These are phyloP conservation scores for Alternaria sp. DNA, from an alignment of 2,329 filamentous ascomycete genomes.

Conservation along the genomic window DNA sequence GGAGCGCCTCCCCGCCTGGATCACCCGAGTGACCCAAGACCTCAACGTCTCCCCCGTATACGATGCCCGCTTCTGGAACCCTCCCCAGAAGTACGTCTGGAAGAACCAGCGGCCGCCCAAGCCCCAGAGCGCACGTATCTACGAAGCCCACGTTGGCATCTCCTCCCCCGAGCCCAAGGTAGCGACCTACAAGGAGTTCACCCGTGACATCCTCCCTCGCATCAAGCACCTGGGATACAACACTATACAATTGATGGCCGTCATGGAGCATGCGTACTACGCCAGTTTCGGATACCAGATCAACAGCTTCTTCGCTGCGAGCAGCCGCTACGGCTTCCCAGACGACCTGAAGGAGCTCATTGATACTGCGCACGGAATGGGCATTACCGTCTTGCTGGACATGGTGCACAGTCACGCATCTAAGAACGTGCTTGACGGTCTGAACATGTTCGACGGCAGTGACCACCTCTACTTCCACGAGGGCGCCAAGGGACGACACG, in stretches of 20 bases:
- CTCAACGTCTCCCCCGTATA: constrained; percentile 88
- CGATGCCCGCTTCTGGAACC: constrained; percentile 97
- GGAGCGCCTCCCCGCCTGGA: constrained; percentile 94
- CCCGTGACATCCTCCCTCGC: constrained; percentile 84
- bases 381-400: constrained; percentile 88
- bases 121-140: constrained; percentile 86
- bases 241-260: constrained; percentile 95
- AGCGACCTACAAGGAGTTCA: constrained; percentile 97
- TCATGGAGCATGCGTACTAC: constrained; percentile 99
- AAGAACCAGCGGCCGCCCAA: constrained; percentile 83
- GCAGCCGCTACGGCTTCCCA: constrained; percentile 90
- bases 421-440: constrained; percentile 92
- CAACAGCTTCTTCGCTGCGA: constrained; percentile 98
- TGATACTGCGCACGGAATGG: constrained; percentile 90
- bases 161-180: constrained; percentile 89
- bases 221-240: constrained; percentile 95
- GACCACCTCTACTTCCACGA: constrained; percentile 97
- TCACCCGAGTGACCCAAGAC: constrained; percentile 95
- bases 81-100: constrained; percentile 83
- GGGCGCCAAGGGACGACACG: constrained; percentile 82
- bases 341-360: constrained; percentile 97
- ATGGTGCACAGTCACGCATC: constrained; percentile 98
- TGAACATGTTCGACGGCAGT: constrained; percentile 95
- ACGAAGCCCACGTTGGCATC: constrained; percentile 98
- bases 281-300: constrained; percentile 98